Evolutionary conservation across 2,329 filamentous ascomycete species (phyloP).

Genomic region (Shiraia sp.): DNA sequence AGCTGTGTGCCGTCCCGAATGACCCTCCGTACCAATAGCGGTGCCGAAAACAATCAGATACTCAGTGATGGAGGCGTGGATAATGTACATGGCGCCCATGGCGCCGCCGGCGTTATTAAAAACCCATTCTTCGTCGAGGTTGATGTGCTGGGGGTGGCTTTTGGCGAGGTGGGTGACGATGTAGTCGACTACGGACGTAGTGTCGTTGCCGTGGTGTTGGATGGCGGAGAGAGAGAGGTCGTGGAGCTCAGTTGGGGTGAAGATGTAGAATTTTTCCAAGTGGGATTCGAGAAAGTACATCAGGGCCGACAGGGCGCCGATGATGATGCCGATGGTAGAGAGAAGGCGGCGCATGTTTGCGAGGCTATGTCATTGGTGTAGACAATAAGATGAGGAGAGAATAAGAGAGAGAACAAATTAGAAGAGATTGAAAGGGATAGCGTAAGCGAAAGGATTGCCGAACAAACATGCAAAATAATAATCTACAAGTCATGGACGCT

Average conservation of each 20-base stretch:
- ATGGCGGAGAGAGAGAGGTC: constrained; percentile 69
- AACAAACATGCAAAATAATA: no score
- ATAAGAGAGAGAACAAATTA: neutral
- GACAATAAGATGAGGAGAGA: neutral
- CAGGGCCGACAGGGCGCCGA: constrained; percentile 26
- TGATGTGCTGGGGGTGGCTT: constrained; percentile 56
- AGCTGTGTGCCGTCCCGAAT: constrained; percentile 84
- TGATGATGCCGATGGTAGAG: constrained; percentile 21
- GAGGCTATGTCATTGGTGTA: neutral
- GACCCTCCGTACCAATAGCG: constrained; percentile 81
- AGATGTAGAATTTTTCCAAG: constrained; percentile 67
- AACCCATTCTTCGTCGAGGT: constrained; percentile 78
- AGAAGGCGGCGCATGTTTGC: constrained; percentile 25
- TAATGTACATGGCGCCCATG: constrained; percentile 90
- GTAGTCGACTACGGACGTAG: constrained; percentile 66
- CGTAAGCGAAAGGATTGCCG: no score
- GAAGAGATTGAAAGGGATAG: neutral
- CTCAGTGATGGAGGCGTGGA: constrained; percentile 85
- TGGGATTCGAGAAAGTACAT: constrained; percentile 35
- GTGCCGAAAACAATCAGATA: constrained; percentile 51
- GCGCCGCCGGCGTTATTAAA: constrained; percentile 92
- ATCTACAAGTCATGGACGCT: no score
- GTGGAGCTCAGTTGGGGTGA: constrained; percentile 69
- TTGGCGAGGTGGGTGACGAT: constrained; percentile 69
- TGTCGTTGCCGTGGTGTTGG: constrained; percentile 73